phyloP scores from a whole-genome alignment of 129 eudicot species.

The Centaurea solstitialis region DNA sequence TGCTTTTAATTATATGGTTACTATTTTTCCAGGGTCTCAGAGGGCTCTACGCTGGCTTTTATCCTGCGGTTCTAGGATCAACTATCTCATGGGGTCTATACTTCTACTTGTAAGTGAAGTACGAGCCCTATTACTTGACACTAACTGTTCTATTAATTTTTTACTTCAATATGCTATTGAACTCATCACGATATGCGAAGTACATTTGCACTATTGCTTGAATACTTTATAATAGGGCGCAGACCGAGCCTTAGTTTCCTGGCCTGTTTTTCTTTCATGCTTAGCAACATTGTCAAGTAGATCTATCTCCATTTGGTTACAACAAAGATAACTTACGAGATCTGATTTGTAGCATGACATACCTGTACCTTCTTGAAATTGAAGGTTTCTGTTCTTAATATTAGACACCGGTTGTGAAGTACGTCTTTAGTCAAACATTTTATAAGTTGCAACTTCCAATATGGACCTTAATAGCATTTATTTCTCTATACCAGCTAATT shows the following conservation, averaged over 20 bases:
- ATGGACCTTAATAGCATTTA: background rate
- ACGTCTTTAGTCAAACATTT: background rate
- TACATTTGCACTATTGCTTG: background rate
- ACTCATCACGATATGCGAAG: background rate
- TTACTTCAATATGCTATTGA: background rate
- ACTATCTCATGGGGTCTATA: constrained; percentile 97
- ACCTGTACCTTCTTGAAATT: background rate
- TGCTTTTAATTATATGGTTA: constrained; percentile 3
- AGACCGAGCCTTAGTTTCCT: background rate
- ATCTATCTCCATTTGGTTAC: background rate
- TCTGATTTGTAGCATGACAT: background rate
- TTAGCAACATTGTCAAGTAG: background rate
- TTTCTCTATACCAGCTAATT: background rate
- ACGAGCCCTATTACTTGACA: background rate
- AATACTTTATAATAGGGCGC: background rate
- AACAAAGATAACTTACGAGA: background rate
- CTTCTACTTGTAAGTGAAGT: constrained; percentile 80
- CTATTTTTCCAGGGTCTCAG: constrained; percentile 68
- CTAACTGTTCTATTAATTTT: background rate
- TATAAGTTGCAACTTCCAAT: background rate
- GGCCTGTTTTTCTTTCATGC: background rate
- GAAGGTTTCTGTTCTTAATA: background rate
- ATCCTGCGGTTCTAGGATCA: constrained; percentile 94
- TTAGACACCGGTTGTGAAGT: background rate
- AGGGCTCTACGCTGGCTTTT: constrained; percentile 94